Evolutionary conservation across 352 stramenopile genomes (phyloP), one percentile per base, ranked within the genome.

Genomic region (Phytopythium boreale): DNA sequence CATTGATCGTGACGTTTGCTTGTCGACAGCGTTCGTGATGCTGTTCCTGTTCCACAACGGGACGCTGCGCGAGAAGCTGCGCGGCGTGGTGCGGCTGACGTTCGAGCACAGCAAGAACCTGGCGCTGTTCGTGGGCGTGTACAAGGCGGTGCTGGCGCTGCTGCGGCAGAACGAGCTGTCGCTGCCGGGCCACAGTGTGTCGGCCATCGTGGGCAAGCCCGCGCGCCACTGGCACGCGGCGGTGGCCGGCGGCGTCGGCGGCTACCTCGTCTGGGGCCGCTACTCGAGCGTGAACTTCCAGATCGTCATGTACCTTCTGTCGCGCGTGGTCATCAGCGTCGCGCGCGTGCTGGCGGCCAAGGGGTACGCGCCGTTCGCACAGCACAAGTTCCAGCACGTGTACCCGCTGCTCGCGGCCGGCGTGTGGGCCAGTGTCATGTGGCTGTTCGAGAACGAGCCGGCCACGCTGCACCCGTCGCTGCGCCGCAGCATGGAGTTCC

Each of bases 211-310:
- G 41, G 80, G 86, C 27, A 91, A 93, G 71, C 87, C 87, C 10
- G 76, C 80, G 2, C 74, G 66, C 11, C 86, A 87, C 52, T 93
- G 83, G 86, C 84, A 96, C 67, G 85, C 88, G 39, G 83, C 84
- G 1, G 79, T 93, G 26, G 88, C 86, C 9, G 88, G 88, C 27
- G 86, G 71, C 22, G 68, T 95, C 27, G 88, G 84, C 47, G 88
- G 85, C 29, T 93, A 95, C 71, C 63, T 95, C 44, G 75, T 95
- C 22, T 96, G 88, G 88, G 87, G 82, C 2, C 82, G 83, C 27
- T 95, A 96, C 73, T 92, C 85, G 36, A 69, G 82, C 59, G 85
- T 96, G 53, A 96, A 96, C 76, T 95, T 89, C 74, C 88, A 96
- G 75, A 94, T 96, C 70, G 71, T 93, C 55, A 92, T 96, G 88